Conservation (phyloP, 768 basidiomycete species). For the Tricholoma sp. region DNA sequence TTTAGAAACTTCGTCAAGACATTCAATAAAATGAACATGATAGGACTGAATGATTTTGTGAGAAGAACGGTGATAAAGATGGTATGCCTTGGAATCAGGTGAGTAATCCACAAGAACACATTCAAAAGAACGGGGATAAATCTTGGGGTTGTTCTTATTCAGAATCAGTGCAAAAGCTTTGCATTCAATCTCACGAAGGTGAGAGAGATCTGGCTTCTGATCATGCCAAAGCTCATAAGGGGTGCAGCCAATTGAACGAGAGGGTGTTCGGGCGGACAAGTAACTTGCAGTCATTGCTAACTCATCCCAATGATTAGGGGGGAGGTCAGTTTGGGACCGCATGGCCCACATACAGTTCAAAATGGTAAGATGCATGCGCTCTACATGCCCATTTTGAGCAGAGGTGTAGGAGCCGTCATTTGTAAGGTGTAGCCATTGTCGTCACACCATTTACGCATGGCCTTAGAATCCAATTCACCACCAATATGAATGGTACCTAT, state of each 20-base stretch:
- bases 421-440: slow-evolving; percentile 16
- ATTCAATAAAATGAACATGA: no score
- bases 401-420: slow-evolving; percentile 32
- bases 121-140: slow-evolving; percentile 16
- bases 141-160: slow-evolving; percentile 22
- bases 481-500: slow-evolving; percentile 5
- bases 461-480: no score
- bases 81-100: no score
- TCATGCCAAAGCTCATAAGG: slow-evolving; percentile 15
- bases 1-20: no score
- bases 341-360: slow-evolving; percentile 26
- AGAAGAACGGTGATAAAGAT: no score
- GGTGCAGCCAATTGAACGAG: slow-evolving; percentile 6
- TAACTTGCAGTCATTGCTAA: slow-evolving; percentile 4
- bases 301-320: slow-evolving; percentile 10
- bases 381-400: slow-evolving; percentile 30
- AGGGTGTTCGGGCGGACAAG: no score
- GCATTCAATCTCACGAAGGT: slow-evolving; percentile 27
- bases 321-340: slow-evolving; percentile 4
- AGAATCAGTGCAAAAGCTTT: slow-evolving; percentile 21
- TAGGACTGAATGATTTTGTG: no score
- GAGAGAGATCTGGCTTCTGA: slow-evolving; percentile 17
- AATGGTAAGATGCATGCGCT: slow-evolving; percentile 30
- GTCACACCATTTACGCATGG: slow-evolving; percentile 11
- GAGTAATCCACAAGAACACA: slow-evolving; percentile 18